Evolutionary conservation across 2,329 filamentous ascomycete genomes (phyloP).

Genomic region (Beauveria brongniartii): DNA sequence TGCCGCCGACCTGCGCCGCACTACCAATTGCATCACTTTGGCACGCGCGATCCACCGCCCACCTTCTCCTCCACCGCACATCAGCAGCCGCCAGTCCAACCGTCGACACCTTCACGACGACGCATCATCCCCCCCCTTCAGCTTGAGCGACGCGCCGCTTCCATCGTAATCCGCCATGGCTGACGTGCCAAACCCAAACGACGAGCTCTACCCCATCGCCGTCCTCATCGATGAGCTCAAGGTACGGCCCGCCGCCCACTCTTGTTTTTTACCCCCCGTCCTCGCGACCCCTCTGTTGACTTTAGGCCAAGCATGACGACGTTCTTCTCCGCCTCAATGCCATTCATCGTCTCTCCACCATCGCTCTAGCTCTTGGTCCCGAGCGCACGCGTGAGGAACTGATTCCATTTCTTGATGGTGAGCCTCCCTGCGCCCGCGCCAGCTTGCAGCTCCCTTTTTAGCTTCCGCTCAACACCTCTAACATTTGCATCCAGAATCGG

Average conservation of each 20-base stretch:
- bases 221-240: conserved; percentile 99
- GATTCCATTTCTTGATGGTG: conserved; percentile 98
- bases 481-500: conserved; percentile 61
- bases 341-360: conserved; percentile 95
- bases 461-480: conserved; percentile 15
- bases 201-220: conserved; percentile 99
- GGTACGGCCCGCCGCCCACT: conserved; percentile 44
- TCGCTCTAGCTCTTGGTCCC: conserved; percentile 88
- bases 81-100: conserved; percentile 6
- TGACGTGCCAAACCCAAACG: conserved; percentile 80
- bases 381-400: conserved; percentile 97
- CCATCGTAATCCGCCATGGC: conserved; percentile 58
- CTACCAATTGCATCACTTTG: conserved; percentile 21
- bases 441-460: conserved; percentile 13
- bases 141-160: conserved; percentile 10
- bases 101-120: conserved; percentile 6
- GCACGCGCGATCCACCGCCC: conserved; percentile 21
- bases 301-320: conserved; percentile 74
- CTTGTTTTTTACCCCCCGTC: conserved; percentile 15
- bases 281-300: conserved; percentile 20
- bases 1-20: background rate
- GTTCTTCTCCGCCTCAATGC: conserved; percentile 96
- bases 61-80: conserved; percentile 14
- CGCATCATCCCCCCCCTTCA: background rate
- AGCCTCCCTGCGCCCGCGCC: conserved; percentile 30